A percentile compares a stretch with the other conserved stretches of the same genome.
Conservation (phyloP, 1,284 basidiomycete species). For the Serendipita sp. region DNA sequence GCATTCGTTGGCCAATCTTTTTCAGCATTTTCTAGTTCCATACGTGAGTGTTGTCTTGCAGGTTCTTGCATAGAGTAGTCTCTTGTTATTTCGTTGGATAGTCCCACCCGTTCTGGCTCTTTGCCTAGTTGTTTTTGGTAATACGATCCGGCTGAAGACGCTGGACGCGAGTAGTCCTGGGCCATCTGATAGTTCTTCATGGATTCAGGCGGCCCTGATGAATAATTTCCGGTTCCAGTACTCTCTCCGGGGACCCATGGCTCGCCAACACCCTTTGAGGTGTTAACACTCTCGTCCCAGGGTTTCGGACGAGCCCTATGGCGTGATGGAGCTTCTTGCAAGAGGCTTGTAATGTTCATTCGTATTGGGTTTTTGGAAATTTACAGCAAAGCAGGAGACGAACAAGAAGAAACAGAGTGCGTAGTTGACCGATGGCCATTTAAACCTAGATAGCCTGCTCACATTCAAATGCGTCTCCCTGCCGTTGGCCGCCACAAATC, state of each 20-base stretch:
- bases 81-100: not conserved
- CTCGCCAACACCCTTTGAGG: not conserved
- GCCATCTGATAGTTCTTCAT: not conserved
- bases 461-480: too few relatives aligned
- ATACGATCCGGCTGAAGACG: not conserved
- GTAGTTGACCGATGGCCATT: too few relatives aligned
- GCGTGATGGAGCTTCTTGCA: slow-evolving; percentile 1
- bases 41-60: not conserved
- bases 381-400: too few relatives aligned
- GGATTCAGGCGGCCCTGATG: not conserved
- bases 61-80: not conserved
- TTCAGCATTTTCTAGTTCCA: not conserved
- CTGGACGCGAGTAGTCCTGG: not conserved
- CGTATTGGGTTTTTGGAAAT: not conserved
- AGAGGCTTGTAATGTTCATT: slow-evolving; percentile 2
- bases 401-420: too few relatives aligned
- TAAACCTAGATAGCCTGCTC: too few relatives aligned
- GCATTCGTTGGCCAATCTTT: too few relatives aligned
- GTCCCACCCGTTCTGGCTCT: not conserved
- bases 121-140: not conserved
- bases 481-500: not conserved
- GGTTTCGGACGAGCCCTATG: not conserved
- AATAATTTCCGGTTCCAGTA: not conserved
- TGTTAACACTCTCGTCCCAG: not conserved
- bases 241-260: not conserved